Percentiles rank a stretch among this genome's conserved stretches.
Evolutionary conservation across 805 yeast species (phyloP).

Genomic region (Saturnispora sekii): DNA sequence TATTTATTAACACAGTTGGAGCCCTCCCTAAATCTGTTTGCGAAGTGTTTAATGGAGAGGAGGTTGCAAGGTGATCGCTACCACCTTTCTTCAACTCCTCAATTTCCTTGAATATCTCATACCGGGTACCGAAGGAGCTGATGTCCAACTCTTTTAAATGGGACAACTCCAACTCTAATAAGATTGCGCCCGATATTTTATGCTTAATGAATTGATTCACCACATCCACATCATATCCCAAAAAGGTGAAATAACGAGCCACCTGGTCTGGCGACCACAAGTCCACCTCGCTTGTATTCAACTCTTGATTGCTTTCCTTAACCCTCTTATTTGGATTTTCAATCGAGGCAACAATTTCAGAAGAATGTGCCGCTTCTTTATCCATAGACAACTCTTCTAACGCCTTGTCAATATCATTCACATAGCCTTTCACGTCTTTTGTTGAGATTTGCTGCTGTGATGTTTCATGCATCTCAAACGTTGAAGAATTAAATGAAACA

Average conservation of each 20-base stretch:
- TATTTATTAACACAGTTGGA: background rate
- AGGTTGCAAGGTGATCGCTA: background rate
- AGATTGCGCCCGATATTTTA: conserved; percentile 78
- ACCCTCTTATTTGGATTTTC: too few relatives aligned
- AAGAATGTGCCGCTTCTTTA: background rate
- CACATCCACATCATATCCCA: conserved; percentile 67
- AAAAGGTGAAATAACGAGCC: conserved; percentile 56
- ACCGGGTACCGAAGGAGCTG: conserved; percentile 87
- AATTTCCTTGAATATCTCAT: conserved; percentile 83
- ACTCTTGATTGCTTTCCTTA: conserved; percentile 1
- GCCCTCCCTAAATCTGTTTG: background rate
- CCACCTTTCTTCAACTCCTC: conserved; percentile 43
- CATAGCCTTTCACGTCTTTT: conserved; percentile 30
- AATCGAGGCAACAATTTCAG: background rate
- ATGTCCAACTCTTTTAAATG: conserved; percentile 89
- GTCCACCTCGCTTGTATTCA: conserved; percentile 41
- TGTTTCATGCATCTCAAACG: background rate
- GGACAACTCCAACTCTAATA: conserved; percentile 76
- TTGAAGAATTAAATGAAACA: conserved; percentile 10
- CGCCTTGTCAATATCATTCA: conserved; percentile 67
- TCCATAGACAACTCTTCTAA: conserved; percentile 44
- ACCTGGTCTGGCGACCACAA: conserved; percentile 87
- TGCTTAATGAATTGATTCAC: conserved; percentile 78
- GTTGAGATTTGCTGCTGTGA: background rate
- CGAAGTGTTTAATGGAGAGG: too few relatives aligned